Base-by-base conservation (phyloP, 768 basidiomycete species). In the Boletus edulis region DNA sequence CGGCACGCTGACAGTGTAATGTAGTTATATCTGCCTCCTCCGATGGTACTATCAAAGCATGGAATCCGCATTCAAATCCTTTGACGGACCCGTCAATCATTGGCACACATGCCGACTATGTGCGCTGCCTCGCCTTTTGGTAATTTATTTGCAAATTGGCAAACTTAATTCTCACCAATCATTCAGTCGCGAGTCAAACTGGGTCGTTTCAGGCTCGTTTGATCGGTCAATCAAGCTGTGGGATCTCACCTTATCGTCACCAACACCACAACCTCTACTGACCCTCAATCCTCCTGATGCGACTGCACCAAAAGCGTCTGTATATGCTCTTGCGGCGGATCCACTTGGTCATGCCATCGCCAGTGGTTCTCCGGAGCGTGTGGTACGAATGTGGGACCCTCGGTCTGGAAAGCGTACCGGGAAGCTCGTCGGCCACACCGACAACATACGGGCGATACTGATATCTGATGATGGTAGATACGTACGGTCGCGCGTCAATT, bases 391-490 rank as follows among this genome's bases (percentile, higher is more conserved):
- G 57, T 99, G 94, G 94, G 97, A 99, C 67, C 93, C 95, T 4
- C 80, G 97, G 15, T 81, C 85, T 1, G 91, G 91, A 10, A 91
- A 87, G 64, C 78, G 89, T 42, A 85, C 80, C 3, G 82, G 87
- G 12, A 93, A 97, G 65, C 80, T 98, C 1, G 92, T 98, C 8
- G 96, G 96, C 0, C 96, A 99, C 68, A 96, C 96, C 0, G 97
- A 99, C 71, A 98, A 98, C 62, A 94, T 99, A 56, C 81, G 96
- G 10, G 84, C 92, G 5, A 88, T 98, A 42, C 71, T 95, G 20
- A 78, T 98, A 1, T 91, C 91, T 6, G 93, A 94, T 29, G 95
- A 98, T 69, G 86, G 91, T 22, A 82, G 83, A 83, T 94, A 93
- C 71, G 92, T 95, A 67, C 71, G 92, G 76, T 49, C 15, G 38